Conservation (phyloP, 2,329 filamentous ascomycete genomes). For the Zalaria obscura region DNA sequence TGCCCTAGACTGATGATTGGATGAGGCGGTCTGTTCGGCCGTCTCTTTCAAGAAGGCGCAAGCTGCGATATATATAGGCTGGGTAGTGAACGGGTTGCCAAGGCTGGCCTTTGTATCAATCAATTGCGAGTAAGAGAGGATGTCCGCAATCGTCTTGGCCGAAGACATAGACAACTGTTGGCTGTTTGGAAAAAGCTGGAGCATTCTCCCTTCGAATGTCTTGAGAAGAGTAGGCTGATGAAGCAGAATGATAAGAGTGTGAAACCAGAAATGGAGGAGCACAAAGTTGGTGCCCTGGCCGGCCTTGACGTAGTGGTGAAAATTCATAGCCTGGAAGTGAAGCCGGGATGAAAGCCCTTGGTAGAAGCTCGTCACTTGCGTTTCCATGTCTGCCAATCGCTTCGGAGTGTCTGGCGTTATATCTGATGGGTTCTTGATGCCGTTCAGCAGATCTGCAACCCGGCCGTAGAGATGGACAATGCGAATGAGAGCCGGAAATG, state of each 20-base stretch:
- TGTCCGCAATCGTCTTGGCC: constrained; percentile 83
- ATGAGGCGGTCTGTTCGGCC: constrained; percentile 50
- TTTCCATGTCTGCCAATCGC: constrained; percentile 63
- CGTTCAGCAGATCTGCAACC: constrained; percentile 73
- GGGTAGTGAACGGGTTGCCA: constrained; percentile 74
- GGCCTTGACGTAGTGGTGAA: constrained; percentile 67
- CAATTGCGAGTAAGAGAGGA: constrained; percentile 70
- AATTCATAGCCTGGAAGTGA: constrained; percentile 76
- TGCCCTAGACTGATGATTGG: constrained; percentile 23
- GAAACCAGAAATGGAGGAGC: constrained; percentile 77
- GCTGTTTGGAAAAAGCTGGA: constrained; percentile 66
- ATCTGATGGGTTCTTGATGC: constrained; percentile 59
- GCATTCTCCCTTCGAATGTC: constrained; percentile 54
- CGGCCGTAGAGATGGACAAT: constrained; percentile 79
- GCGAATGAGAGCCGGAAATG: constrained; percentile 66
- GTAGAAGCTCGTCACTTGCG: constrained; percentile 59
- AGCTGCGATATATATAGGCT: constrained; percentile 83
- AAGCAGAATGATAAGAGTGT: constrained; percentile 70
- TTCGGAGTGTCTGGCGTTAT: constrained; percentile 62
- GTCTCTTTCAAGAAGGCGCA: constrained; percentile 82
- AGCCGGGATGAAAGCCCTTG: constrained; percentile 61
- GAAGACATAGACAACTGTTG: constrained; percentile 74
- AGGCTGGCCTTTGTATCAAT: constrained; percentile 77
- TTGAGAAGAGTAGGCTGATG: constrained; percentile 74
- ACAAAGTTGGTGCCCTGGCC: constrained; percentile 81